Evolutionary conservation across 2,329 filamentous ascomycete genomes (phyloP).

Genomic region (Venturia asperata): DNA sequence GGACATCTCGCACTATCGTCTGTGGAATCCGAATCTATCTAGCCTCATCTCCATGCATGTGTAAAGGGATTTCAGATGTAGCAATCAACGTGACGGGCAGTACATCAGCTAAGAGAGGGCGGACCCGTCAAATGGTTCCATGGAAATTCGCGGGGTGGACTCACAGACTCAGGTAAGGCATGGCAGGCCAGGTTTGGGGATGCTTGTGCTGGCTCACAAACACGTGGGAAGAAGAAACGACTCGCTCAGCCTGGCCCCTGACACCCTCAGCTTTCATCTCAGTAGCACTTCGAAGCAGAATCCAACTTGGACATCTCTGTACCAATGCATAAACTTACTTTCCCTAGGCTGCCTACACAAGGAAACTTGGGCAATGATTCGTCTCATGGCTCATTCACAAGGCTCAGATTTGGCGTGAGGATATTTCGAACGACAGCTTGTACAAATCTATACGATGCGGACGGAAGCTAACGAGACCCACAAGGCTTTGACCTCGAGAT

Average conservation of each 20-base stretch:
- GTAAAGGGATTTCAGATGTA: slow-evolving; percentile 4
- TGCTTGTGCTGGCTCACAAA: not conserved
- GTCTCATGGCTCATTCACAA: not conserved
- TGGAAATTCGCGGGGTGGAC: not conserved
- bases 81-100: slow-evolving; percentile 4
- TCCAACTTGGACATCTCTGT: too few species aligned
- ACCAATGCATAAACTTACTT: not conserved
- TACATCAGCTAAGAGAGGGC: not conserved
- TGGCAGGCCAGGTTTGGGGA: not conserved
- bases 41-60: not conserved
- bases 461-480: not conserved
- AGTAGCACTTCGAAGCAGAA: too few species aligned
- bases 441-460: not conserved
- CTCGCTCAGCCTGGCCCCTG: too few species aligned
- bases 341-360: not conserved
- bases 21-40: not conserved
- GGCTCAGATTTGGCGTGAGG: not conserved
- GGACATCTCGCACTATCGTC: not conserved
- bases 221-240: not conserved
- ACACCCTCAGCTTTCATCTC: too few species aligned
- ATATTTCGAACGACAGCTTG: not conserved
- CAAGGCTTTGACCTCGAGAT: not conserved
- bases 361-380: not conserved
- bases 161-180: not conserved
- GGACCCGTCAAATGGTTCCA: not conserved